Evolutionary conservation across 345 rosid species (phyloP), one percentile per base, ranked within the genome.

Genomic region (Brassica nigra): DNA sequence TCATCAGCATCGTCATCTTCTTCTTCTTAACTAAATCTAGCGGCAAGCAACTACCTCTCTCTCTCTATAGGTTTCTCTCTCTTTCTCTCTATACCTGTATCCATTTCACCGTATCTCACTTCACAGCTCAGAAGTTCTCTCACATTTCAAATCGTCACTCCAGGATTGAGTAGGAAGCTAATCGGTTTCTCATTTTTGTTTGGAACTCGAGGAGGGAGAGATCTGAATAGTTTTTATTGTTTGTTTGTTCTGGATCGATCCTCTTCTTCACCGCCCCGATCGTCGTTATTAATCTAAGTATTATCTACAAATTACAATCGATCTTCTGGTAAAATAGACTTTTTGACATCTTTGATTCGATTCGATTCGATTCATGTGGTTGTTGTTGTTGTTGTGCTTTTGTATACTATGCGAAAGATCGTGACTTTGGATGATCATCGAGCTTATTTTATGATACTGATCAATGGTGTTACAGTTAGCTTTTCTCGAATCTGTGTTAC

Each of bases 311-410:
- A 9, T 9, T 8, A 10, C 4, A 86, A 83, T 86, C 92, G 86
- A 87, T 89, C 88, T 75, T 88, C 82, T 73, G 84, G 92, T 87
- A 70, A 70, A 37, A 2, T n/a, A 68, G 58, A 33, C 64, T 71
- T 59, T 59, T 78, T 66, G 18, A 47, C 42, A 67, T 75, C 47
- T 70, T 7, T 23, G 28, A 73, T 72, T 64, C 20, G 63, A 39
- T 74, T 64, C 20, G 63, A 39, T 74, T 81, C 61, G 57, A 52
- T 18, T 8, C 59, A 3, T 54, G 49, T 75, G 69, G 65, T 74
- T 70, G 64, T 59, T 76, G 65, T 74, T 70, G 64, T 59, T 76
- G 49, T 70, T 23, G 15, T 77, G 14, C 64, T 68, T 81, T 86
- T 71, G 0, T 18, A 10, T 70, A 49, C 1, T 12, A 37, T 59